Evolutionary conservation across 306 rosid species (phyloP), one percentile per base, ranked within the genome.

Genomic region (Abrus pulchellus): DNA sequence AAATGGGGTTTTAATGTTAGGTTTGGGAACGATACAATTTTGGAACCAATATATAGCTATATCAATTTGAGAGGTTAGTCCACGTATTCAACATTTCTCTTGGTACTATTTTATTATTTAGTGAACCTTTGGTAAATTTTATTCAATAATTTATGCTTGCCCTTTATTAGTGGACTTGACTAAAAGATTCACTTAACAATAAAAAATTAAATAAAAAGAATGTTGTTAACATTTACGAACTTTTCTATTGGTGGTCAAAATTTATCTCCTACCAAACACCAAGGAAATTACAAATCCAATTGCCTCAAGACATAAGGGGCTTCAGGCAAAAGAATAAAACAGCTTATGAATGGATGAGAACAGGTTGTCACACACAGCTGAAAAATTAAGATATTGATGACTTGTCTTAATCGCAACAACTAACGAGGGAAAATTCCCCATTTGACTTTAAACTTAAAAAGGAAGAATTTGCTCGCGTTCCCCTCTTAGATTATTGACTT

Each of bases 291-390:
- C 53, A 79, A 69, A 44, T 44, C n/a, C 28, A 64, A 43, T 53
- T 32, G 48, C 4, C 54, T 38, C 27, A 29, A 74, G n/a, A 7
- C 41, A 47, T 7, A 29, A 2, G 60, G 27, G 50, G 69, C 2
- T 41, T 47, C 33, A 43, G 6, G 7, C 61, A 60, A 59, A 84
- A 40, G 72, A 73, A 65, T 55, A 34, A 45, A 52, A 69, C 74
- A 84, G 70, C 78, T 84, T 68, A 1, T 1, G 11, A 34, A 55
- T 56, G 78, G 75, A 70, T 13, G 14, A 55, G 20, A 12, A 71
- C 83, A 85, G 85, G 87, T 55, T 80, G 87, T 75, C 87, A 70
- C 78, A 70, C 48, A 55, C 10, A 52, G 69, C 29, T 66, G 29
- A 45, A 69, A 34, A 30, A 38, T 62, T 72, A 43, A 36, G 47